These are phyloP conservation scores for Verbascum thapsus DNA, from an alignment of 257 asterid species.

Conservation along the genomic window DNA sequence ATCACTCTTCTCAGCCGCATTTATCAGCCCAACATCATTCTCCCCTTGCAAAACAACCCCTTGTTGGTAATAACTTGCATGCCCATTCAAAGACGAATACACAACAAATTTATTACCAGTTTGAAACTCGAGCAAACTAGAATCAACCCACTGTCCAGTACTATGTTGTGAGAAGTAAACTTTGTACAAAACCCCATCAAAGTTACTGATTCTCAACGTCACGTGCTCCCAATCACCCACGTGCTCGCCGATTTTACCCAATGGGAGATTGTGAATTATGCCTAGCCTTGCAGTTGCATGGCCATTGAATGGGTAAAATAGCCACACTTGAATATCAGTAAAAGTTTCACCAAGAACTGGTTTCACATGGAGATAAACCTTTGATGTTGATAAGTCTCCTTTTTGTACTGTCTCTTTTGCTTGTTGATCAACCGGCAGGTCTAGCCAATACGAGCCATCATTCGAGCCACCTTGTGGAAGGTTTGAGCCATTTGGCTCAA, in stretches of 20 bases:
- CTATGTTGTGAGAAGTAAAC: constrained; percentile 71
- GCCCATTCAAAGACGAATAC: constrained; percentile 71
- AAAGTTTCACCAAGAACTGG: constrained; percentile 69
- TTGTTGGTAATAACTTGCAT: constrained; percentile 46
- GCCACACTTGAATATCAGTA: constrained; percentile 80
- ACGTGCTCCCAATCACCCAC: constrained; percentile 97
- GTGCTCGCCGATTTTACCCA: constrained; percentile 80
- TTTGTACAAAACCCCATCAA: constrained; percentile 57
- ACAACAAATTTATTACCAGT: constrained; percentile 55
- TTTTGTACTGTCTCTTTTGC: constrained; percentile 38
- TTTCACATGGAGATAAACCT: constrained; percentile 70
- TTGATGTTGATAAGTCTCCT: constrained; percentile 62
- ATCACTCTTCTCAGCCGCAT: constrained; percentile 61
- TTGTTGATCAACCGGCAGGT: constrained; percentile 54
- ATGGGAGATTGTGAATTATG: constrained; percentile 34
- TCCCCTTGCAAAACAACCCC: constrained; percentile 62
- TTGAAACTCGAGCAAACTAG: constrained; percentile 48
- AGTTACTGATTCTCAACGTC: constrained; percentile 81
- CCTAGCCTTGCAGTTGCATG: constrained; percentile 68
- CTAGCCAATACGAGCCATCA: constrained; percentile 74
- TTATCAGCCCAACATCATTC: constrained; percentile 57
- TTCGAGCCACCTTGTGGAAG: constrained; percentile 81
- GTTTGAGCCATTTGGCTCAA: constrained; percentile 60
- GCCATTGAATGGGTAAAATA: constrained; percentile 90
- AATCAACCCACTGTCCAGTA: constrained; percentile 69